These are phyloP conservation scores for Aspergillus unguis DNA, from an alignment of 2,329 filamentous ascomycete genomes.

Conservation along the genomic window DNA sequence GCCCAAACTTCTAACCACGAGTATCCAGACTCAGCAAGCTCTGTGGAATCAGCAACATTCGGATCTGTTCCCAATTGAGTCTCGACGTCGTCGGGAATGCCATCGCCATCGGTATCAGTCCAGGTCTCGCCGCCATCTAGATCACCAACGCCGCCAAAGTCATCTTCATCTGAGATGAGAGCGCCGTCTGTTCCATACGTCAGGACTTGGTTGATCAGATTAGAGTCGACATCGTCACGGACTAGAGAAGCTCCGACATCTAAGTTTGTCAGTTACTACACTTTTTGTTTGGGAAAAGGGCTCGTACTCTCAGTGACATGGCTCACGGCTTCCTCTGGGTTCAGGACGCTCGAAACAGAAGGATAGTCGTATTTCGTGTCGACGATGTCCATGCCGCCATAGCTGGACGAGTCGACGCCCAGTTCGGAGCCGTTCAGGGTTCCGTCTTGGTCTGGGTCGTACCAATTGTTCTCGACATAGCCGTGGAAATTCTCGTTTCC, in stretches of 20 bases:
- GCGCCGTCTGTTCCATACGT: slow-evolving; percentile 13
- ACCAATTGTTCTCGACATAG: slow-evolving; percentile 53
- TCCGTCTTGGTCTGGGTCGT: slow-evolving; percentile 51
- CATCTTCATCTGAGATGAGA: slow-evolving; percentile 17
- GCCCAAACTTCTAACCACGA: slow-evolving; percentile 18
- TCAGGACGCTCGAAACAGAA: slow-evolving; percentile 6
- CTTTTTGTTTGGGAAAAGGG: background rate
- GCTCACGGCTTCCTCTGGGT: slow-evolving; percentile 10
- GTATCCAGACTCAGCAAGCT: slow-evolving; percentile 15
- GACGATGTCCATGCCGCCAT: slow-evolving; percentile 17
- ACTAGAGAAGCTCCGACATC: slow-evolving; percentile 17
- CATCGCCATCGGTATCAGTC: slow-evolving; percentile 17
- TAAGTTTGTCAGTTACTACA: background rate
- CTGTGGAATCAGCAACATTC: slow-evolving; percentile 15
- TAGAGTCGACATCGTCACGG: slow-evolving; percentile 13
- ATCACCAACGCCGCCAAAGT: slow-evolving; percentile 15
- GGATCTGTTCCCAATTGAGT: slow-evolving; percentile 15
- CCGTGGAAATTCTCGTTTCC: slow-evolving; percentile 55
- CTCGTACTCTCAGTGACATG: slow-evolving; percentile 15
- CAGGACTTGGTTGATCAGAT: slow-evolving; percentile 13
- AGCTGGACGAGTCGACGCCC: slow-evolving; percentile 10
- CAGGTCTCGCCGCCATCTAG: slow-evolving; percentile 11
- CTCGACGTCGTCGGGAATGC: slow-evolving; percentile 18
- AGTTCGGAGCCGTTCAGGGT: slow-evolving; percentile 42
- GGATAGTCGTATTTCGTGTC: slow-evolving; percentile 15